These are phyloP conservation scores for Pistacia vera DNA, from an alignment of 345 rosid species.

Conservation along the genomic window DNA sequence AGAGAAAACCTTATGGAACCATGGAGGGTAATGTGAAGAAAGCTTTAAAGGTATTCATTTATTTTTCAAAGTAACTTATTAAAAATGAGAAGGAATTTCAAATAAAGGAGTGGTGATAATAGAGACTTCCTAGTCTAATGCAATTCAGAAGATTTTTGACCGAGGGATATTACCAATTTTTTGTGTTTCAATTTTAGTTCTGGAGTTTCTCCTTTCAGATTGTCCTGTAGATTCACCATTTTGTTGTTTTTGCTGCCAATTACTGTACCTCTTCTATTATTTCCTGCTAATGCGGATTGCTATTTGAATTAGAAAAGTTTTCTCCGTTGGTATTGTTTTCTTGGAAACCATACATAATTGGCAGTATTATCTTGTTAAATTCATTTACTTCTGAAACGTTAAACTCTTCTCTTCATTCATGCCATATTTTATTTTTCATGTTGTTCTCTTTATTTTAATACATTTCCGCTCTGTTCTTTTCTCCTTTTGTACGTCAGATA, in stretches of 20 bases:
- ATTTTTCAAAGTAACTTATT: not conserved
- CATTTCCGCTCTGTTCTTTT: not conserved
- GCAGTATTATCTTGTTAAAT: not conserved
- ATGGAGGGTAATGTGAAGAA: slow-evolving; percentile 97
- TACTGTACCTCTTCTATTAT: not conserved
- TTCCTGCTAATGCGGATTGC: not conserved
- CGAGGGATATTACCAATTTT: not conserved
- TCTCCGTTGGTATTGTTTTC: not conserved
- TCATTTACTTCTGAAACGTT: not conserved
- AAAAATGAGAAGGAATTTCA: not conserved
- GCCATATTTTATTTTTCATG: not conserved
- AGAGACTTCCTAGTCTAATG: not conserved
- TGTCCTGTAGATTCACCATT: not conserved
- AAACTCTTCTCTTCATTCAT: not conserved
- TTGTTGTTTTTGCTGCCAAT: not conserved
- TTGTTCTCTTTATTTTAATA: not conserved
- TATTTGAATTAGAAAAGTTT: not conserved
- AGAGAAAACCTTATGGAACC: slow-evolving; percentile 92
- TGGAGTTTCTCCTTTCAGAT: not conserved
- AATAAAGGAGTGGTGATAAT: not conserved
- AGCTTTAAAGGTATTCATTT: slow-evolving; percentile 64
- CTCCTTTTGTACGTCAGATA: not conserved
- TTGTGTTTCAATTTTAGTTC: not conserved
- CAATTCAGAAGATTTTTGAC: not conserved
- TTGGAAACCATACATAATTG: not conserved